A percentile compares a stretch with the other conserved stretches of the same genome.
Conservation (phyloP, 2,329 filamentous ascomycete species). For the Endocalyx cinctus region DNA sequence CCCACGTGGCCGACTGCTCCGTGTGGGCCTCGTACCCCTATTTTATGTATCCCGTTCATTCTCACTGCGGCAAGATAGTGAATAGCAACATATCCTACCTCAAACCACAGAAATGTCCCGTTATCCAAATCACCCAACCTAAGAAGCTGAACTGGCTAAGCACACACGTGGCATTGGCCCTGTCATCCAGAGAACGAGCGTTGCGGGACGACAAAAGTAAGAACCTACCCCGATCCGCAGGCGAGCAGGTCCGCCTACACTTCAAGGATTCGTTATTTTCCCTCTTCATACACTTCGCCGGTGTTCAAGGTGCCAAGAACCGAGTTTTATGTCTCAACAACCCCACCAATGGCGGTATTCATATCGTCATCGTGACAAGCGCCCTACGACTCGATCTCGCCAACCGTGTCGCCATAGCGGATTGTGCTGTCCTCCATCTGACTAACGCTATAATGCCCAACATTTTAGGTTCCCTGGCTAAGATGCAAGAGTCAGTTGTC, state of each 20-base stretch:
- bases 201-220: not conserved
- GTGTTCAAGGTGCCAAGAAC: slow-evolving; percentile 38
- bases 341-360: slow-evolving; percentile 20
- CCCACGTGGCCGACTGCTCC: slow-evolving; percentile 19
- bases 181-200: slow-evolving; percentile 8
- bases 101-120: slow-evolving; percentile 5
- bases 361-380: slow-evolving; percentile 32
- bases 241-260: slow-evolving; percentile 31
- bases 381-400: slow-evolving; percentile 40
- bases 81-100: slow-evolving; percentile 14
- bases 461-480: slow-evolving; percentile 32
- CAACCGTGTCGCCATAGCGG: slow-evolving; percentile 36
- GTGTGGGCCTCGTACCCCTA: slow-evolving; percentile 1
- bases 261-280: slow-evolving; percentile 45
- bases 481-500: slow-evolving; percentile 30
- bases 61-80: slow-evolving; percentile 1
- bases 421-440: slow-evolving; percentile 42
- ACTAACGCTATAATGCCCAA: slow-evolving; percentile 28
- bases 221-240: slow-evolving; percentile 12
- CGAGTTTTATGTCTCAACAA: slow-evolving; percentile 37
- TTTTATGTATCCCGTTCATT: slow-evolving; percentile 9
- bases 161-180: slow-evolving; percentile 7
- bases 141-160: slow-evolving; percentile 3
- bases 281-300: slow-evolving; percentile 39
- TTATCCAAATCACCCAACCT: slow-evolving; percentile 4